These are phyloP conservation scores for Alloascoidea africana DNA, from an alignment of 805 yeast species.

Conservation along the genomic window DNA sequence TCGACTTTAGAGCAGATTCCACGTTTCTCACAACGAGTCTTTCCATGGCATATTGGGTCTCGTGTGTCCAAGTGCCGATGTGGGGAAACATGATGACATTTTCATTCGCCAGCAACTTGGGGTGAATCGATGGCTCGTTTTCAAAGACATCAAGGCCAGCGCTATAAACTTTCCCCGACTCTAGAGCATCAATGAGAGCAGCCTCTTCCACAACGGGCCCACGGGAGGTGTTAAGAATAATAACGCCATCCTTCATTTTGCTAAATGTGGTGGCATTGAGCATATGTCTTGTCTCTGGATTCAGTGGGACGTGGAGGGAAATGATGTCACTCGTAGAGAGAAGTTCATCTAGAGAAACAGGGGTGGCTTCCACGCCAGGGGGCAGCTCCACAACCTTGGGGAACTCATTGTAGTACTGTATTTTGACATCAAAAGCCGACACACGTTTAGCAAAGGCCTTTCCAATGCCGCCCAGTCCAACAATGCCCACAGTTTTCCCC, in stretches of 20 bases:
- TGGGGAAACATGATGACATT: slow-evolving; percentile 68
- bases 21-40: slow-evolving; percentile 61
- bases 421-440: slow-evolving; percentile 36
- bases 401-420: slow-evolving; percentile 20
- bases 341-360: slow-evolving; percentile 58
- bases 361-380: slow-evolving; percentile 56
- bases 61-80: slow-evolving; percentile 71
- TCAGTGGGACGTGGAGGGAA: slow-evolving; percentile 66
- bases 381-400: slow-evolving; percentile 21
- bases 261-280: slow-evolving; percentile 42
- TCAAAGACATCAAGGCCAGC: slow-evolving; percentile 58
- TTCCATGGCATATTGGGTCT: slow-evolving; percentile 73
- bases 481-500: slow-evolving; percentile 54
- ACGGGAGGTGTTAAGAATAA: slow-evolving; percentile 57
- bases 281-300: slow-evolving; percentile 52
- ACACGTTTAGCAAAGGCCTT: slow-evolving; percentile 54
- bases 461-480: slow-evolving; percentile 79
- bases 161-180: slow-evolving; percentile 35
- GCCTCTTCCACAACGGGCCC: slow-evolving; percentile 30
- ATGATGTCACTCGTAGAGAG: slow-evolving; percentile 50
- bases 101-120: slow-evolving; percentile 32
- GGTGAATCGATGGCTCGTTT: slow-evolving; percentile 42
- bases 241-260: slow-evolving; percentile 68
- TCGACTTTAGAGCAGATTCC: slow-evolving; percentile 37
- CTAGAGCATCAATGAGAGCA: slow-evolving; percentile 33